Evolutionary conservation across 169 alveolate species (phyloP), one percentile per base, ranked within the genome.

Genomic region (Plasmodium inui): DNA sequence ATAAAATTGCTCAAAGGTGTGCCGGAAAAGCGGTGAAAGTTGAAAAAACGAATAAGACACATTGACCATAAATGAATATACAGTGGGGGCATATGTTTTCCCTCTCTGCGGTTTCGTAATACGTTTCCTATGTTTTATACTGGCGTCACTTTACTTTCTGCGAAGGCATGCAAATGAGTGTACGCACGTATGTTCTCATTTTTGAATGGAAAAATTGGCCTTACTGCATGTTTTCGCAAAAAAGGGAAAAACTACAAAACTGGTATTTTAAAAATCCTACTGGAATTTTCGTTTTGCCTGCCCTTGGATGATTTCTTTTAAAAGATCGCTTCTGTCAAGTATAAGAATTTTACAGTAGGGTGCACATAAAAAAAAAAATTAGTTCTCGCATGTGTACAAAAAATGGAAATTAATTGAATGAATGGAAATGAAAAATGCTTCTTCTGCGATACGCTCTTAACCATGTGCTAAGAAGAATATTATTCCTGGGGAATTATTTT

Each of bases 341-440:
- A n/a, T 30, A 44, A 79, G 44, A 79, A 37, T 19, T 79, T 79
- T 22, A 50, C 22, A 50, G 39, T 41, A 79, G 17, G 55, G 26
- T 26, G 70, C 84, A 79, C 72, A 41, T 14, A 8, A 0, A 37
- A 79, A 34, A 78, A 79, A 79, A 79, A 37, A 26, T 41, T 34
- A 79, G 6, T 79, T 79, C 26, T 37, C 57, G 84, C 70, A 67
- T 67, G 37, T 67, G n/a, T 28, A 67, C 30, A 26, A 26, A 67
- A 26, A 3, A 41, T 41, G 84, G 84, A 79, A 79, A 79, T 79
- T 34, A 79, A 79, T 44, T 22, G 50, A 28, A 79, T n/a, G 50
- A 17, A 34, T 26, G 84, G 84, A 79, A 79, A 79, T 79, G 32
- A 79, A 79, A 41, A 79, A 32, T 9, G 57, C 17, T 79, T 22